Conservation (phyloP, 768 basidiomycete genomes). For the Galerina sulciceps region DNA sequence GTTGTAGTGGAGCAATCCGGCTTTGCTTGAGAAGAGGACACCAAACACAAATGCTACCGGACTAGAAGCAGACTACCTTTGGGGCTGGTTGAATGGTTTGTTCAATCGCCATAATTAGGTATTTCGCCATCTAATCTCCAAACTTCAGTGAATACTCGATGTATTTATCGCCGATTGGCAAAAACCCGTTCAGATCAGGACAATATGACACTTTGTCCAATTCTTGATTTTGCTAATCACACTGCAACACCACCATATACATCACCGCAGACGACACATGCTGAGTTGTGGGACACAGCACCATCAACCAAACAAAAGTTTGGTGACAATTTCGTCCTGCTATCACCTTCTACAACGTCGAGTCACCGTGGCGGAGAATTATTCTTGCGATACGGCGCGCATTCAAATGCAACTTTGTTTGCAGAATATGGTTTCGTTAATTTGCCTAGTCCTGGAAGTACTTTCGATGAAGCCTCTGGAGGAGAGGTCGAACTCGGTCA, state of each 20-base stretch:
- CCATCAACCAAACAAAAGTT: constrained; percentile 32
- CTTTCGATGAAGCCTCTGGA: constrained; percentile 29
- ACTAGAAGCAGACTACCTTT: constrained; percentile 60
- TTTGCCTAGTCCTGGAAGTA: constrained; percentile 28
- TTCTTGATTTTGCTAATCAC: constrained; percentile 93
- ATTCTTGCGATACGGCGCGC: constrained; percentile 78
- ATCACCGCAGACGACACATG: constrained; percentile 41
- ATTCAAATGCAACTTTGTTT: constrained; percentile 78
- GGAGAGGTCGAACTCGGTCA: constrained; percentile 71
- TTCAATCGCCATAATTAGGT: constrained; percentile 6
- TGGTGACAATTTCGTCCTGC: constrained; percentile 53
- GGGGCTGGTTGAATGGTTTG: constrained; percentile 93
- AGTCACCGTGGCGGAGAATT: constrained; percentile 66
- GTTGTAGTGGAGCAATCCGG: constrained; percentile 19
- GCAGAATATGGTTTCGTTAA: constrained; percentile 91
- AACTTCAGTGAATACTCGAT: constrained; percentile 85
- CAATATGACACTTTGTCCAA: constrained; percentile 86
- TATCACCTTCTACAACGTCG: constrained; percentile 46
- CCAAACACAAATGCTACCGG: constrained; percentile 18
- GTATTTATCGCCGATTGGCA: constrained; percentile 72
- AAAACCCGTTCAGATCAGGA: constrained; percentile 56
- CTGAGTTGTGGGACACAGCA: constrained; percentile 39
- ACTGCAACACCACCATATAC: constrained; percentile 44
- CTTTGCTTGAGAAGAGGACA: background rate
- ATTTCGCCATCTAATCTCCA: background rate